phyloP scores from a whole-genome alignment of 2,329 filamentous ascomycete genomes.

The Clonostachys chloroleuca region DNA sequence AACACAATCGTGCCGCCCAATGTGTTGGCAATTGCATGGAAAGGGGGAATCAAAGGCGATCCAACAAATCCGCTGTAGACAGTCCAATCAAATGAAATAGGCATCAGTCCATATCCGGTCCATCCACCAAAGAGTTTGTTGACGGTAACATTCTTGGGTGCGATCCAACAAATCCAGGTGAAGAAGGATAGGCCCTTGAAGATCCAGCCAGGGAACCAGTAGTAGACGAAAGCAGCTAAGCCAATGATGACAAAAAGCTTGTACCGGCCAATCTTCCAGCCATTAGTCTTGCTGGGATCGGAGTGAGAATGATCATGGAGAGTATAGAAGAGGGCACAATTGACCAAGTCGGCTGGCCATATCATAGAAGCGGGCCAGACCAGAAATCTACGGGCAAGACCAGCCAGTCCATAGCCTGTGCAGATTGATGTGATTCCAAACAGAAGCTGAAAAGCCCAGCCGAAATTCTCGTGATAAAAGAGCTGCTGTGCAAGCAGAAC shows the following conservation, averaged over 20 bases:
- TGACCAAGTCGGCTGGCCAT: conserved; percentile 51
- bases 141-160: conserved; percentile 53
- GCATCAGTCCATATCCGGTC: conserved; percentile 54
- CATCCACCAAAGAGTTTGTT: conserved; percentile 60
- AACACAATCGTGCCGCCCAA: conserved; percentile 48
- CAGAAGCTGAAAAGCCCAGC: conserved; percentile 49
- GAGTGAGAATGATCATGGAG: conserved; percentile 38
- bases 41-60: conserved; percentile 47
- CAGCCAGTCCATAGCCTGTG: conserved; percentile 54
- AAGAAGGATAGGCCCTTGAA: conserved; percentile 60
- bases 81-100: conserved; percentile 54
- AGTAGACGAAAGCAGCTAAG: conserved; percentile 45
- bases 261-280: conserved; percentile 62
- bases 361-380: conserved; percentile 53
- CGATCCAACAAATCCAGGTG: conserved; percentile 57
- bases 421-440: conserved; percentile 50
- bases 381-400: conserved; percentile 47
- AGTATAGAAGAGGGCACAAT: conserved; percentile 44
- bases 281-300: conserved; percentile 45
- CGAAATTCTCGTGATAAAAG: conserved; percentile 53
- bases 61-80: conserved; percentile 41
- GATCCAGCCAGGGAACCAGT: conserved; percentile 60
- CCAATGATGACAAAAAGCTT: conserved; percentile 57
- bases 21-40: conserved; percentile 52
- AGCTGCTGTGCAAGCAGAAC: conserved; percentile 43